These are phyloP conservation scores for Saccharomyces pastorianus DNA, from an alignment of 1,139 yeast genomes.

Conservation along the genomic window DNA sequence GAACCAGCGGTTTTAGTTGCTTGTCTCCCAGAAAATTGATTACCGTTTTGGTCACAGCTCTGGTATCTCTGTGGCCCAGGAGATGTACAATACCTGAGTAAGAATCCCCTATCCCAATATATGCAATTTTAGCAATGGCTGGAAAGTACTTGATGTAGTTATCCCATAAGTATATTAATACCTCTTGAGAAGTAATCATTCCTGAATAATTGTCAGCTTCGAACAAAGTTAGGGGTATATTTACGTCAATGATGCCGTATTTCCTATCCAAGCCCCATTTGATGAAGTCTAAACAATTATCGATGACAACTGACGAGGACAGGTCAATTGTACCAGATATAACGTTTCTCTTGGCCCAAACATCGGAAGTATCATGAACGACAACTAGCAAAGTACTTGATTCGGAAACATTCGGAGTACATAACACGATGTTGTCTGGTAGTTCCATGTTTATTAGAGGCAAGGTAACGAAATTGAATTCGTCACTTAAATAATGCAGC, in stretches of 20 bases:
- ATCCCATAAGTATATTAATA: constrained; percentile 79
- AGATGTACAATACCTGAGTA: constrained; percentile 81
- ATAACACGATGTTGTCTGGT: constrained; percentile 62
- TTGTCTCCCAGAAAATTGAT: constrained; percentile 63
- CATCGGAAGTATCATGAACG: constrained; percentile 87
- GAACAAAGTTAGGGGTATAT: constrained; percentile 47
- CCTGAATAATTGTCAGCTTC: constrained; percentile 48
- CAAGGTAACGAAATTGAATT: constrained; percentile 53
- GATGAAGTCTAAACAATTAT: constrained; percentile 46
- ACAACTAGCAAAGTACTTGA: constrained; percentile 57
- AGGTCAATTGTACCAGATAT: constrained; percentile 70
- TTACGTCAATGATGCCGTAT: constrained; percentile 77
- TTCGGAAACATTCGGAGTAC: constrained; percentile 65
- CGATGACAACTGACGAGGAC: constrained; percentile 62
- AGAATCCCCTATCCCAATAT: constrained; percentile 87
- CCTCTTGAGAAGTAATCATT: constrained; percentile 64
- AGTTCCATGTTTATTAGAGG: constrained; percentile 55
- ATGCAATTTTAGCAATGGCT: constrained; percentile 58
- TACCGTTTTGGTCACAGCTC: constrained; percentile 64
- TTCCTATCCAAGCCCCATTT: constrained; percentile 52
- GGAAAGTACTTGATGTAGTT: constrained; percentile 72
- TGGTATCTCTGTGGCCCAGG: constrained; percentile 67
- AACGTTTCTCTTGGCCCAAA: constrained; percentile 85
- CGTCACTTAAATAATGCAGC: constrained; percentile 46
- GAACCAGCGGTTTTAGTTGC: constrained; percentile 65